Evolutionary conservation across 257 asterid genomes (phyloP).

Genomic region (Plantago ovata): DNA sequence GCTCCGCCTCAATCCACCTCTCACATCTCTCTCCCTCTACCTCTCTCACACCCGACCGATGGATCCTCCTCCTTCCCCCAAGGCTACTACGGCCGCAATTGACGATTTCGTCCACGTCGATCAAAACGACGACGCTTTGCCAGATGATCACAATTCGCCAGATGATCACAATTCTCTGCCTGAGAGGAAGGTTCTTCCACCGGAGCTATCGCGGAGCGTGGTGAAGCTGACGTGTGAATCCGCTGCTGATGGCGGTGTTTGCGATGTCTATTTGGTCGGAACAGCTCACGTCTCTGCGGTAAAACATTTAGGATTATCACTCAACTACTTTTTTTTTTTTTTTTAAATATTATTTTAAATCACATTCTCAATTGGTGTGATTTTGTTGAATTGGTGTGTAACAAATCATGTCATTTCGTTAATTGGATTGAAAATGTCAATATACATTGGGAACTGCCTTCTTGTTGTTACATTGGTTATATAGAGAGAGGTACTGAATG

Average conservation of each 20-base stretch:
- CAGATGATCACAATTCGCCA: no score
- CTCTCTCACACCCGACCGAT: no score
- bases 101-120: constrained; percentile 48
- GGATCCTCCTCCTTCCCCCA: no score
- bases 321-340: neutral
- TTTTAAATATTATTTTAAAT: no score
- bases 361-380: neutral
- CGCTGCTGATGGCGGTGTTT: constrained; percentile 62
- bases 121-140: no score
- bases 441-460: neutral
- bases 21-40: no score
- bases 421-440: neutral
- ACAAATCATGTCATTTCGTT: neutral
- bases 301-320: neutral
- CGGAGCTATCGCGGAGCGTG: constrained; percentile 59
- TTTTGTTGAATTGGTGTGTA: neutral
- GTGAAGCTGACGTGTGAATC: constrained; percentile 71
- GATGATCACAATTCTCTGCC: neutral
- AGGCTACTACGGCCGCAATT: constrained; percentile 1
- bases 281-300: constrained; percentile 92
- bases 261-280: constrained; percentile 85
- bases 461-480: neutral
- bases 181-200: constrained; percentile 59
- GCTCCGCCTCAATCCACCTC: no score
- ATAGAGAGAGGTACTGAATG: neutral